These are phyloP conservation scores for Marasmius tenuissimus DNA, from an alignment of 1,284 basidiomycete species.

Conservation along the genomic window DNA sequence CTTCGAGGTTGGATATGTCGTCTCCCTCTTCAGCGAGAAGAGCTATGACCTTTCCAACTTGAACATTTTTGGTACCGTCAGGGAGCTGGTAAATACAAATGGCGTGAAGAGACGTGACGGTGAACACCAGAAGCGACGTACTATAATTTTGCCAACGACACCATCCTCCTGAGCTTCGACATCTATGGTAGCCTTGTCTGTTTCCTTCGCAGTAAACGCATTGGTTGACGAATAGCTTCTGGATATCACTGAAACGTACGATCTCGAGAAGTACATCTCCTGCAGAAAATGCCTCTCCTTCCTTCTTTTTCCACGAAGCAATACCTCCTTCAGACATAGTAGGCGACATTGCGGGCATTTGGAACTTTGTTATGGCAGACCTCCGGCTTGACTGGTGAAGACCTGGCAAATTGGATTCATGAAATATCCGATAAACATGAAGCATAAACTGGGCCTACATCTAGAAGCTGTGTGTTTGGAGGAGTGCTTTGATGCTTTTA, in stretches of 20 bases:
- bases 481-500: background rate
- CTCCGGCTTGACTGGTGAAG: conserved; percentile 57
- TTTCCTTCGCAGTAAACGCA: conserved; percentile 67
- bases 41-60: conserved; percentile 88
- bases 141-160: conserved; percentile 89
- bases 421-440: background rate
- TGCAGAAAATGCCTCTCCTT: conserved; percentile 81
- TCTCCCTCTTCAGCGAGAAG: conserved; percentile 97
- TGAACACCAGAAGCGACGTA: conserved; percentile 33
- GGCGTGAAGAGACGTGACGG: background rate
- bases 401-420: conserved; percentile 37
- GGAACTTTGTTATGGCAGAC: conserved; percentile 66
- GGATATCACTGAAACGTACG: conserved; percentile 48
- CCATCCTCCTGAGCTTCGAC: conserved; percentile 99
- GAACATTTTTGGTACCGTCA: conserved; percentile 84
- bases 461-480: background rate
- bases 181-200: conserved; percentile 98
- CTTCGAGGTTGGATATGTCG: conserved; percentile 84
- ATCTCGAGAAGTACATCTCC: conserved; percentile 95
- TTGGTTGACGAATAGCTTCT: conserved; percentile 5
- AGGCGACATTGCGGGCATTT: conserved; percentile 97
- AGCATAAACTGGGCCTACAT: background rate
- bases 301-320: conserved; percentile 88
- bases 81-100: conserved; percentile 47
- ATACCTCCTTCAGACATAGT: conserved; percentile 99